Evolutionary conservation across 306 rosid genomes (phyloP), one percentile per base, ranked within the genome.

Genomic region (Castanea crenata): DNA sequence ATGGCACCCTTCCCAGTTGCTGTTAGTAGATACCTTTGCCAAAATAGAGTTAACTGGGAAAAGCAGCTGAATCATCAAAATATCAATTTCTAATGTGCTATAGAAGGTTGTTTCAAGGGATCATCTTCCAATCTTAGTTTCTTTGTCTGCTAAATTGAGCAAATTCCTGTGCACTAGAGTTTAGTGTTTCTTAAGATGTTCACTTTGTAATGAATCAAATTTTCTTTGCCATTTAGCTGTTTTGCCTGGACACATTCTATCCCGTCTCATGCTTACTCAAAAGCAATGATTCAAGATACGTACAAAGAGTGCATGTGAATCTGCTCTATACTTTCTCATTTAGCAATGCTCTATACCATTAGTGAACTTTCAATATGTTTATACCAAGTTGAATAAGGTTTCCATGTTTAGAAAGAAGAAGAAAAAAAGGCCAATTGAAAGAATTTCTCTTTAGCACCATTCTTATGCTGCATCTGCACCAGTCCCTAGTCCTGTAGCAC

Each of bases 41-140:
- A 15, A 20, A 29, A 38, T 21, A 31, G 34, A 68, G 34, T 74
- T 56, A 38, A 38, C 75, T 27, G 49, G 32, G 25, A 38, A n/a
- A 20, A 77, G 38, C 57, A 6, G 34, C 57, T 0, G 72, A 67
- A 74, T 41, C 38, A 67, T 23, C 4, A 35, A n/a, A 51, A 20
- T 21, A 51, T 67, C 31, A 5, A 14, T 29, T 25, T 21, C 63
- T 9, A 4, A 63, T 49, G 54, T 49, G 68, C 51, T 38, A 13
- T 14, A 74, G 51, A 38, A 35, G 71, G 75, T 59, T 68, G 51
- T 80, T 80, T 68, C 71, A 29, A 74, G 68, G 79, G 21, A 14
- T 31, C 67, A 16, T 54, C 27, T 58, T 52, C 29, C 3, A 19
- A 68, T 80, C 76, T 29, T 44, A 46, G 71, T 59, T 62, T 76